Base-by-base conservation (phyloP, 208 protist genomes). In the Crithidia brevicula region DNA sequence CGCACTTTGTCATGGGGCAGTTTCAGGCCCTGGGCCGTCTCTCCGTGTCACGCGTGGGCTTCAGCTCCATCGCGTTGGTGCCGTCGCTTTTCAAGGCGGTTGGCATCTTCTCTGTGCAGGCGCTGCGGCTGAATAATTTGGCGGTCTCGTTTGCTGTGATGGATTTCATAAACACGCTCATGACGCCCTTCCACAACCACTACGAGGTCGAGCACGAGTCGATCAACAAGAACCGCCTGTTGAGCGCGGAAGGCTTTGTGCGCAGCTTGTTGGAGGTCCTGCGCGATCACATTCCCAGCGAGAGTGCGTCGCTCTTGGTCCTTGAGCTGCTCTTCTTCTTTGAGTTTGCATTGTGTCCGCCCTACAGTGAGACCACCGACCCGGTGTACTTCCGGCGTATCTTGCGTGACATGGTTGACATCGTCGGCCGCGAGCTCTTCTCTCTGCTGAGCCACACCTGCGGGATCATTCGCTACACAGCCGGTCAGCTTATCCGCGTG, bases 181-280 rank as follows among this genome's bases (percentile, higher is more conserved):
- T 98, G 92, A 91, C 90, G 27, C 92, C 96, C 18, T 92, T 95
- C 57, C 96, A 98, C 81, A 82, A 98, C 60, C 79, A 96, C 69
- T 98, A 98, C 64, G 94, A 98, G 46, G 45, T 89, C 1, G 72
- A 75, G 46, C 87, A 96, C 65, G 94, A 98, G 72, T 78, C 87
- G 4, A 77, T 82, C 42, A 98, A 98, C 77, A 97, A 97, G 70
- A 89, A 85, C 63, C 66, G 86, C 8, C 83, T 98, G n/a, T 70
- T 97, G 34, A 62, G 72, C 18, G 77, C 88, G 25, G 69, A 84
- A 18, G 50, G 71, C 27, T 96, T 98, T 42, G 30, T 97, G 22
- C 40, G 82, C 3, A 72, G 74, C 20, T 61, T 98, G 25, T 60
- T 98, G 31, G 67, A 72, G 15, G 75, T 92, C 57, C 74, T 98